Percentiles rank a stretch among this genome's conserved stretches.
Conservation (phyloP, 129 eudicot species). For the Sambucus nigra region DNA sequence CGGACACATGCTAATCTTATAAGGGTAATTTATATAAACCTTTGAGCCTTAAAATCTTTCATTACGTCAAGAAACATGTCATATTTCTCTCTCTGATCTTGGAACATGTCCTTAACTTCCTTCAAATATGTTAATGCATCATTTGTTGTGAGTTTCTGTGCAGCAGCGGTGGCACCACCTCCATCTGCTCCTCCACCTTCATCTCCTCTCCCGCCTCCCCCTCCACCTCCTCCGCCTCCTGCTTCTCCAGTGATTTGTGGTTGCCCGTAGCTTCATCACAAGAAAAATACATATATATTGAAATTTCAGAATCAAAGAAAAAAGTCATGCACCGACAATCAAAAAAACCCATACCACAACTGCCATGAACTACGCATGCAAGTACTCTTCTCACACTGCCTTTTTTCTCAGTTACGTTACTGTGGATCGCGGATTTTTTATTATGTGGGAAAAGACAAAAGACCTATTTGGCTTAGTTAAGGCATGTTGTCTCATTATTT, state of each 20-base stretch:
- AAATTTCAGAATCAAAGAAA: not conserved
- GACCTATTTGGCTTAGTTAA: too few relatives aligned
- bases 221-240: conserved; percentile 37
- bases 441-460: too few relatives aligned
- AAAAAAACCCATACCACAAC: not conserved
- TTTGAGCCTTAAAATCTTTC: conserved; percentile 95
- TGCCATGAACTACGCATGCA: not conserved
- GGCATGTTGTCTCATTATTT: too few relatives aligned
- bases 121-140: conserved; percentile 87
- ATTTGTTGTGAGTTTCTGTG: conserved; percentile 81
- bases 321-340: not conserved
- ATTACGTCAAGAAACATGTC: conserved; percentile 80
- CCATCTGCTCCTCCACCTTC: conserved; percentile 39
- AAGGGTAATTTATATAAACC: conserved; percentile 27
- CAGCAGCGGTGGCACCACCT: conserved; percentile 29
- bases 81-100: conserved; percentile 78
- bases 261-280: conserved; percentile 54
- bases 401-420: not conserved
- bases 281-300: not conserved
- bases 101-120: conserved; percentile 95
- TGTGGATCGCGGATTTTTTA: not conserved
- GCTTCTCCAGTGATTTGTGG: conserved; percentile 52
- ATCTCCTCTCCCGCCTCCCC: conserved; percentile 27
- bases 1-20: conserved; percentile 2
- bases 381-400: not conserved